Evolutionary conservation across 805 yeast genomes (phyloP).

Genomic region (Cyberlindnera amylophila): DNA sequence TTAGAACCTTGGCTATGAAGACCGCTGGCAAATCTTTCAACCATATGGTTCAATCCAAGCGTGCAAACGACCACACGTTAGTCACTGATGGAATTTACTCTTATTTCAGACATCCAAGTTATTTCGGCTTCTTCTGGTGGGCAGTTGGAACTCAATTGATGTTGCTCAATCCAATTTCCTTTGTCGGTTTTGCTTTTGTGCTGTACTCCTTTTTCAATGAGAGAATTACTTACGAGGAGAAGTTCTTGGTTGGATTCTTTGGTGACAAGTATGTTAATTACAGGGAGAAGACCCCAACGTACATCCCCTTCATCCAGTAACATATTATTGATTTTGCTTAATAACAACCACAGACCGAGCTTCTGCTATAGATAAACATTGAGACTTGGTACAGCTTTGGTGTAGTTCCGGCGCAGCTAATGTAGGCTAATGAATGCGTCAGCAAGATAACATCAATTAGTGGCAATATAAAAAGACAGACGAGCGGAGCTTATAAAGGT

Average conservation of each 20-base stretch:
- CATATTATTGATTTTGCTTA: no score
- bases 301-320: slow-evolving; percentile 48
- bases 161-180: slow-evolving; percentile 61
- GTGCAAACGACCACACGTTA: slow-evolving; percentile 53
- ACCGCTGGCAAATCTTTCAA: slow-evolving; percentile 85
- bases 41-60: slow-evolving; percentile 63
- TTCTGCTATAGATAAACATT: no score
- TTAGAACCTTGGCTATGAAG: slow-evolving; percentile 77
- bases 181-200: slow-evolving; percentile 48
- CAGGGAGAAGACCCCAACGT: slow-evolving; percentile 43
- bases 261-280: slow-evolving; percentile 62
- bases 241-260: slow-evolving; percentile 59
- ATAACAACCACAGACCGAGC: no score
- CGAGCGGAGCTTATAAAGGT: no score
- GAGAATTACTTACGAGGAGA: slow-evolving; percentile 73
- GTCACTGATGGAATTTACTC: slow-evolving; percentile 74
- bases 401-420: no score
- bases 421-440: no score
- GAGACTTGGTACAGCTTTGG: no score
- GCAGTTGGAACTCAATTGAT: slow-evolving; percentile 79
- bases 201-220: slow-evolving; percentile 65
- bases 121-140: slow-evolving; percentile 92
- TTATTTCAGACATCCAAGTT: slow-evolving; percentile 79
- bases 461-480: no score
- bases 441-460: no score